phyloP scores from a whole-genome alignment of 352 stramenopile genomes.

The Pythium aphanidermatum region DNA sequence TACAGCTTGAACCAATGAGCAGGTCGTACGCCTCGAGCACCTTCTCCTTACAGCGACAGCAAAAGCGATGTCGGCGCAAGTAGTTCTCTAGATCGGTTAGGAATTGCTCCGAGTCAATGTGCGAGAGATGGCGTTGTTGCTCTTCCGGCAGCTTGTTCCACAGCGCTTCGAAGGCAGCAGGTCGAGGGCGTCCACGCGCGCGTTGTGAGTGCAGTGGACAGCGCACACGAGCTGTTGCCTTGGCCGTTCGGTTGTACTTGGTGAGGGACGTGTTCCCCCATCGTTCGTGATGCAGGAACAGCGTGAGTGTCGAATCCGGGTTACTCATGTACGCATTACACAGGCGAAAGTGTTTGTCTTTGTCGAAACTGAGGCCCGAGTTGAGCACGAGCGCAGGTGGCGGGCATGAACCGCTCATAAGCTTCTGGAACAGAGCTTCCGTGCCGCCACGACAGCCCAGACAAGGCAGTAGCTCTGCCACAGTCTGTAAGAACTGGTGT shows the following conservation, averaged over 20 bases:
- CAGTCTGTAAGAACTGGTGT: constrained; percentile 68
- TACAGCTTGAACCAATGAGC: constrained; percentile 78
- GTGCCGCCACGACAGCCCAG: constrained; percentile 74
- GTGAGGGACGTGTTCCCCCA: constrained; percentile 46
- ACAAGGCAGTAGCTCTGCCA: constrained; percentile 65
- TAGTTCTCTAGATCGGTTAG: constrained; percentile 81
- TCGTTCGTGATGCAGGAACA: constrained; percentile 79
- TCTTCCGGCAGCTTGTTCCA: constrained; percentile 76
- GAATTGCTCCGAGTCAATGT: constrained; percentile 86
- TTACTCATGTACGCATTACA: constrained; percentile 61
- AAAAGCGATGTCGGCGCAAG: constrained; percentile 81
- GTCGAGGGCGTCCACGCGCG: constrained; percentile 56
- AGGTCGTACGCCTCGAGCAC: constrained; percentile 81
- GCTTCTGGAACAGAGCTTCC: constrained; percentile 67
- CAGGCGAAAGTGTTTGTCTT: constrained; percentile 56
- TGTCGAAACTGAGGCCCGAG: constrained; percentile 48
- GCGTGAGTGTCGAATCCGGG: constrained; percentile 53
- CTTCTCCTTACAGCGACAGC: constrained; percentile 85
- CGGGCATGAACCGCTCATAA: constrained; percentile 32
- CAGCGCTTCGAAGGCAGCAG: constrained; percentile 66
- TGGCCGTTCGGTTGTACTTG: constrained; percentile 33
- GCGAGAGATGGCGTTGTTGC: constrained; percentile 72
- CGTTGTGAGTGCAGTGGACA: constrained; percentile 78
- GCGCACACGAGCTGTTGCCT: constrained; percentile 40
- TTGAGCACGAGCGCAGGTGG: constrained; percentile 40